phyloP scores from a whole-genome alignment of 306 rosid species.

The Rosa chinensis region DNA sequence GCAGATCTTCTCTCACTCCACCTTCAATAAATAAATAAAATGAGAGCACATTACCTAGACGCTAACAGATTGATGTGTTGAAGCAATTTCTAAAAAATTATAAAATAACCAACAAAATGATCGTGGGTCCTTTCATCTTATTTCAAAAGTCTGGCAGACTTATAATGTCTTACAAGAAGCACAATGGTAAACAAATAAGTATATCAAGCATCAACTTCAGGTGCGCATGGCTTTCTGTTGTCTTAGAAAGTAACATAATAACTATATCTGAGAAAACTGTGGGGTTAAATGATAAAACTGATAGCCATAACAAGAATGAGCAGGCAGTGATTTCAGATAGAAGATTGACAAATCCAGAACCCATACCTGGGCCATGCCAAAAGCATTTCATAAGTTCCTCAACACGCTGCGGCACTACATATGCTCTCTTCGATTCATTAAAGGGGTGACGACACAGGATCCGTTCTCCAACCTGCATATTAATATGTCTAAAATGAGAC shows the following conservation, averaged over 20 bases:
- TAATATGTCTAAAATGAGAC: constrained; percentile 18
- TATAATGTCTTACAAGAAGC: not conserved
- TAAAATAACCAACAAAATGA: not conserved
- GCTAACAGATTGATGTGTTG: not conserved
- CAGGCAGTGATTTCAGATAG: not conserved
- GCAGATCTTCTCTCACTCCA: constrained; percentile 58
- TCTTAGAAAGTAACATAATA: not conserved
- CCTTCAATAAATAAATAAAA: constrained; percentile 40
- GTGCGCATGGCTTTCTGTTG: not conserved
- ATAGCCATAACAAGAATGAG: not conserved
- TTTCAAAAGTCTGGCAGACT: not conserved
- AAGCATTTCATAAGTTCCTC: constrained; percentile 93
- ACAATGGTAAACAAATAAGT: not conserved
- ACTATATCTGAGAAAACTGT: not conserved
- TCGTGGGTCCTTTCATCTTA: not conserved
- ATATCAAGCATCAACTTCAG: not conserved
- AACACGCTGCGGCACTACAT: constrained; percentile 90
- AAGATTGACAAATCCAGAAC: constrained; percentile 5
- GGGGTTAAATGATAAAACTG: not conserved
- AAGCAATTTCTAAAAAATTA: not conserved
- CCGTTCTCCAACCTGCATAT: constrained; percentile 82
- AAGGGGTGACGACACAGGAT: constrained; percentile 96
- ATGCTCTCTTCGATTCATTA: constrained; percentile 97
- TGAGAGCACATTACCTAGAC: not conserved
- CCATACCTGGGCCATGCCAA: constrained; percentile 86